Conservation (phyloP, 441 rosid genomes). For the Gossypium lobatum region DNA sequence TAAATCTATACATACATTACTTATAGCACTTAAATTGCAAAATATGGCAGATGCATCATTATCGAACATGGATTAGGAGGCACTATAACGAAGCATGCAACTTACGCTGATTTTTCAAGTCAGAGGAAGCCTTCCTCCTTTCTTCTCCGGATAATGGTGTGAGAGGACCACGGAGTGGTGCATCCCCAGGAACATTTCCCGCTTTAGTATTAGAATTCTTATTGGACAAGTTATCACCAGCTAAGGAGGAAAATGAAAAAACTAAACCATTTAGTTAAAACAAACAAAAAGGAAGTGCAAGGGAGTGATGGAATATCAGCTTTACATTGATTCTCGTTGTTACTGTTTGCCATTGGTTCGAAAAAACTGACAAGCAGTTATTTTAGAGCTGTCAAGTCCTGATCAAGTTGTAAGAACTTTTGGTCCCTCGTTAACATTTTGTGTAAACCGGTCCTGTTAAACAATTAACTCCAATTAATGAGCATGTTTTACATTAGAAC, state of each 20-base stretch:
- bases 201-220: slow-evolving; percentile 16
- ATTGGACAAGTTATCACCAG: slow-evolving; percentile 22
- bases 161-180: slow-evolving; percentile 25
- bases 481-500: not conserved
- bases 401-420: slow-evolving; percentile 11
- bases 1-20: not conserved
- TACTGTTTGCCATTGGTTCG: slow-evolving; percentile 13
- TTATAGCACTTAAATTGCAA: not conserved
- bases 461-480: not conserved
- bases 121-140: slow-evolving; percentile 34
- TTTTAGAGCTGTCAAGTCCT: slow-evolving; percentile 23
- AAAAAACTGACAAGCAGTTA: slow-evolving; percentile 19
- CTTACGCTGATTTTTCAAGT: slow-evolving; percentile 38
- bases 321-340: slow-evolving; percentile 27
- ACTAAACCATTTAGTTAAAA: not conserved
- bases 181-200: slow-evolving; percentile 26
- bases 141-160: slow-evolving; percentile 43
- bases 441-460: slow-evolving; percentile 13
- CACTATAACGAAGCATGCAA: slow-evolving; percentile 23
- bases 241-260: not conserved
- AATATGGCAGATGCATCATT: not conserved
- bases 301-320: not conserved
- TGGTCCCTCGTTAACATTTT: not conserved
- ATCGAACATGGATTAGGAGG: not conserved
- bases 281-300: not conserved